Evolutionary conservation across 805 yeast species (phyloP), one percentile per base, ranked within the genome.

Genomic region (Ogataea neopini): DNA sequence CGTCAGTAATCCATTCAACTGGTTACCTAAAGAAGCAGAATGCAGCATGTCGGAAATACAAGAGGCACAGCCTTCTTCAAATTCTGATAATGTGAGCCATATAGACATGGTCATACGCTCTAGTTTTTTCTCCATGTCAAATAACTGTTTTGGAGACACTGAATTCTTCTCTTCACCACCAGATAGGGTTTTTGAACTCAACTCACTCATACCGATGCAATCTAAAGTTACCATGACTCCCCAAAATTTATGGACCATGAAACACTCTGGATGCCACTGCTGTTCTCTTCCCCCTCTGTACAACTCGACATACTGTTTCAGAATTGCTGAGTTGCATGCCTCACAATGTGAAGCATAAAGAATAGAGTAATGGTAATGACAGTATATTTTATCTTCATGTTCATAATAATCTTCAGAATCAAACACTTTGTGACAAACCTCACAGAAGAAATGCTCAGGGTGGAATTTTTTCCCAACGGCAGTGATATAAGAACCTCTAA

Each of bases 241-340:
- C 99, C 99, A 94, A 61, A 89, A 91, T 66, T 91, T 91, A 71
- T 87, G 91, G 40, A 94, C 95, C 90, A 95, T 95, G 63, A 90
- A 94, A 72, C 99, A 94, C 64, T 95, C 98, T 1, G 97, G 98
- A 68, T 94, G 99, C 99, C 99, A 94, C 63, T 89, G 96, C 65
- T 91, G 96, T 49, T 87, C 85, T 56, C 84, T 78, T 18, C 97
- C 97, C 43, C 97, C 96, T 56, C 94, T 77, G 51, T 82, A 88
- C 38, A 92, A 81, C 66, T 92, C 97, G 30, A 92, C 96, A 66
- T 90, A 94, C 63, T 94, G 98, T 62, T 90, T 90, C 30, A 95
- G 79, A 44, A 95, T 94, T 1, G 97, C 88, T 30, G 88, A 84
- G 48, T 83, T 78, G 69, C 99, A 94, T 26, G 98, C 97, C 69